Evolutionary conservation across 208 protist species (phyloP).

Genomic region (Angomonas ambiguus): DNA sequence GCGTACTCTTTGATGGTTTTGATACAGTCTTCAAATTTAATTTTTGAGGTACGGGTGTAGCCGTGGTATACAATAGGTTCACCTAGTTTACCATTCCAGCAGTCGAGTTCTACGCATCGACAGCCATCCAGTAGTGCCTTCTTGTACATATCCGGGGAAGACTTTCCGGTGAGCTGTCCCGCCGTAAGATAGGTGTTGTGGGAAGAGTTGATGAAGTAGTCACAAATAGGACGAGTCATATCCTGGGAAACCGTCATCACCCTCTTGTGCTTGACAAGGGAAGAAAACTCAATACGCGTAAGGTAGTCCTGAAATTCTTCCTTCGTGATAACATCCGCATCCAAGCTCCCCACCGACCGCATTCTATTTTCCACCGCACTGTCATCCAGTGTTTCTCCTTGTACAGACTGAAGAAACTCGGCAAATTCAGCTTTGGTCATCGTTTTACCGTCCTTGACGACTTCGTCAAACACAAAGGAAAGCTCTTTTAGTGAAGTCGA

Average conservation of each 20-base stretch:
- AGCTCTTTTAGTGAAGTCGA: conserved; percentile 48
- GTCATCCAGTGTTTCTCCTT: conserved; percentile 34
- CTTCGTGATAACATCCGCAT: conserved; percentile 23
- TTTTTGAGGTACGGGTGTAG: conserved; percentile 75
- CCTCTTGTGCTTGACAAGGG: conserved; percentile 27
- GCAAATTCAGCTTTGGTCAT: conserved; percentile 43
- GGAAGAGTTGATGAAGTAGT: conserved; percentile 91
- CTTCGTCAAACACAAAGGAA: conserved; percentile 40
- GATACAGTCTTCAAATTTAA: conserved; percentile 57
- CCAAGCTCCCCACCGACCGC: conserved; percentile 21
- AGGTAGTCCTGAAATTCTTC: conserved; percentile 46
- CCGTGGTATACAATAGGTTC: conserved; percentile 86
- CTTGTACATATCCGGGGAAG: conserved; percentile 59
- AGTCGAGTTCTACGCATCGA: conserved; percentile 84
- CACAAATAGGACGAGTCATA: conserved; percentile 75
- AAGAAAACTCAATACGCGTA: conserved; percentile 23
- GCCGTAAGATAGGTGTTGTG: conserved; percentile 96
- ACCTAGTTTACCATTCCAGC: conserved; percentile 64
- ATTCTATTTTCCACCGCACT: conserved; percentile 34
- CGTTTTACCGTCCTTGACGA: conserved; percentile 15
- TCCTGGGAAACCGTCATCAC: conserved; percentile 52
- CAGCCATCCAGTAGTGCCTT: conserved; percentile 67
- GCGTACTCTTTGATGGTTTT: conserved; percentile 56
- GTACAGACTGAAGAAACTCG: conserved; percentile 31
- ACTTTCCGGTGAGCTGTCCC: conserved; percentile 84